Conservation (phyloP, 1,284 basidiomycete species). For the Schizopora paradoxa region DNA sequence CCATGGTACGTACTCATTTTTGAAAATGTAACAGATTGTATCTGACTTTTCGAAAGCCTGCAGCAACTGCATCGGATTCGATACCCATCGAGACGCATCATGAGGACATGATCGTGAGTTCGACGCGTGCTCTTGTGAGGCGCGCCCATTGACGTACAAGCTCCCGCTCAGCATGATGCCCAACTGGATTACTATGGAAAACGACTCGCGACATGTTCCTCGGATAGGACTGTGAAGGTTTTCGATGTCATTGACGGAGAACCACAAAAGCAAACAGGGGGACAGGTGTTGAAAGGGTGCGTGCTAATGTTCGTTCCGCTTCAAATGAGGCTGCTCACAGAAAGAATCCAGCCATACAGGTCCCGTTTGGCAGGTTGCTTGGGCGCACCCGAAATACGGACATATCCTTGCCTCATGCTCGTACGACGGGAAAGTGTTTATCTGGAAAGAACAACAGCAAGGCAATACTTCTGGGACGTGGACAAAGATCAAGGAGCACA, state of each 20-base stretch:
- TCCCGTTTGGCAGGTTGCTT: slow-evolving; percentile 98
- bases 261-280: slow-evolving; percentile 53
- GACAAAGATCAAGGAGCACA: slow-evolving; percentile 96
- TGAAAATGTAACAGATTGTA: too few relatives aligned
- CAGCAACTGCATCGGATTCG: slow-evolving; percentile 57
- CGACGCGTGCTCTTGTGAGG: slow-evolving; percentile 1
- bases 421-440: slow-evolving; percentile 96
- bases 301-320: slow-evolving; percentile 24
- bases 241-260: slow-evolving; percentile 93
- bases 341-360: slow-evolving; percentile 72
- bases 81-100: slow-evolving; percentile 86
- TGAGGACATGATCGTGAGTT: slow-evolving; percentile 90
- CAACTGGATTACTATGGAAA: slow-evolving; percentile 98
- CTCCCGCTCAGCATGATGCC: slow-evolving; percentile 76
- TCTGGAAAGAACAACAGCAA: slow-evolving; percentile 88
- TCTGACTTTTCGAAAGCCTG: slow-evolving; percentile 37
- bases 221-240: slow-evolving; percentile 91
- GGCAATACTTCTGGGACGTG: slow-evolving; percentile 59
- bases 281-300: slow-evolving; percentile 83
- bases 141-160: neutral
- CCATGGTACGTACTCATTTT: too few relatives aligned
- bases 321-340: neutral
- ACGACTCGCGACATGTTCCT: slow-evolving; percentile 93
- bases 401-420: slow-evolving; percentile 96
- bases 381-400: slow-evolving; percentile 97